Base-by-base conservation (phyloP, 1,139 yeast species). In the Suhomyces ambrosiae region DNA sequence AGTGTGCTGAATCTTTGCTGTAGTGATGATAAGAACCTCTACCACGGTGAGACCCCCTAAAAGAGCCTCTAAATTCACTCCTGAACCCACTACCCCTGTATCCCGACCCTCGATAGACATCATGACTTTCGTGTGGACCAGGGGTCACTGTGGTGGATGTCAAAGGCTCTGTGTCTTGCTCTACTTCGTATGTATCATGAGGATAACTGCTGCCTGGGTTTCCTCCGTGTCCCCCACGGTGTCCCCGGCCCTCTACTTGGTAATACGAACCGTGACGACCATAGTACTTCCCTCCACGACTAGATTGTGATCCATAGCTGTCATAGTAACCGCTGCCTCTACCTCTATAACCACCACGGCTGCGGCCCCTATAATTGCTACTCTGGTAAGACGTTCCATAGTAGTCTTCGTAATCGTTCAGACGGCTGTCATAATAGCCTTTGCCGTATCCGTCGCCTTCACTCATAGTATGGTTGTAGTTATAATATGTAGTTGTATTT, bases 331-430 rank as follows among this genome's bases (percentile, higher is more conserved):
- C 26, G 29, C 26, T 13, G 7, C 37, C 37, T 18, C 42, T 19
- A 8, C 35, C 40, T 23, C 42, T 12, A 18, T 30, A 23, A n/a
- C 16, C 36, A 10, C 40, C 35, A 5, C 38, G 27, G 7, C 44
- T 35, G 7, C 38, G 36, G 13, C 46, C 37, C 10, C 31, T 25
- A 23, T 35, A 32, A 5, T 28, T 31, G 7, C 36, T 14, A 1
- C 43, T 47, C 7, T 41, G 38, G 32, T 35, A 35, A n/a, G 37
- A 34, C 12, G 35, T 22, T 5, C 35, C 32, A 27, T 41, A 41
- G 27, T 42, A 27, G 32, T 38, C 46, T 35, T 38, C 38, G 30
- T 41, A 34, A 11, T 33, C 34, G 27, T 32, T 24, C 36, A 28
- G 36, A 3, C 38, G 18, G 23, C 30, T 33, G 12, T 40, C 27